Percentiles rank a stretch among this genome's conserved stretches.
phyloP scores from a whole-genome alignment of 1,284 basidiomycete species.

The Cutaneotrichosporon arboriforme region DNA sequence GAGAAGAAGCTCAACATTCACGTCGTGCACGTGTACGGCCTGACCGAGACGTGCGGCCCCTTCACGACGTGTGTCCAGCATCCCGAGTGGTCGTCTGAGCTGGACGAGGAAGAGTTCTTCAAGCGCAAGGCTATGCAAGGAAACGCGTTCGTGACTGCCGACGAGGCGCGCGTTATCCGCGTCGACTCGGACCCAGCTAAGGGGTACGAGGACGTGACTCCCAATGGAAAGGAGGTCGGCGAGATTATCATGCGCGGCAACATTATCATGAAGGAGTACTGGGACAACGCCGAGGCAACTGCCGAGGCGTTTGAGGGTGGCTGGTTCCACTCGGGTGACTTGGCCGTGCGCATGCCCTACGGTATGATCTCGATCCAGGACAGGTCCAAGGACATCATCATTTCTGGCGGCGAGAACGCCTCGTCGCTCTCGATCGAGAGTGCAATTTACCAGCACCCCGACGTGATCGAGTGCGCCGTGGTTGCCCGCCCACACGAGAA shows the following conservation, averaged over 20 bases:
- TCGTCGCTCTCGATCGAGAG: constrained; percentile 84
- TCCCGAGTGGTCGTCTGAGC: constrained; percentile 11
- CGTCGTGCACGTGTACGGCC: constrained; percentile 56
- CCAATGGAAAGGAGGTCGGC: constrained; percentile 18
- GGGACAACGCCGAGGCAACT: constrained; percentile 68
- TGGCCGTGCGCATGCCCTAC: constrained; percentile 73
- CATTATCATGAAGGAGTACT: constrained; percentile 56
- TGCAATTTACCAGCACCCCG: constrained; percentile 58
- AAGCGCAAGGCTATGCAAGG: constrained; percentile 23
- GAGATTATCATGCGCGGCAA: constrained; percentile 21
- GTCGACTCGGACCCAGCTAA: constrained; percentile 8
- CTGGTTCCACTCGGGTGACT: constrained; percentile 83
- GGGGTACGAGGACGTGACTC: constrained; percentile 15
- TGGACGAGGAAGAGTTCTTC: constrained; percentile 17
- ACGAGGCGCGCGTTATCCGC: constrained; percentile 16
- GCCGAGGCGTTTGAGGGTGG: constrained; percentile 59
- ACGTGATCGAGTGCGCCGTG: constrained; percentile 66
- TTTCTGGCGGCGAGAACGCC: constrained; percentile 81
- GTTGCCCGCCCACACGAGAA: constrained; percentile 65
- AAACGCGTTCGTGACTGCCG: constrained; percentile 11
- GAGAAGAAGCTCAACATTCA: constrained; percentile 20
- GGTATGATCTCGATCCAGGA: constrained; percentile 60
- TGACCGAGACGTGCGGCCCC: constrained; percentile 22
- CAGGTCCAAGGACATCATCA: constrained; percentile 66
- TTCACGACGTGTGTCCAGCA: constrained; percentile 15